Evolutionary conservation across 2,329 filamentous ascomycete species (phyloP).

Genomic region (Verticillium isaacii): DNA sequence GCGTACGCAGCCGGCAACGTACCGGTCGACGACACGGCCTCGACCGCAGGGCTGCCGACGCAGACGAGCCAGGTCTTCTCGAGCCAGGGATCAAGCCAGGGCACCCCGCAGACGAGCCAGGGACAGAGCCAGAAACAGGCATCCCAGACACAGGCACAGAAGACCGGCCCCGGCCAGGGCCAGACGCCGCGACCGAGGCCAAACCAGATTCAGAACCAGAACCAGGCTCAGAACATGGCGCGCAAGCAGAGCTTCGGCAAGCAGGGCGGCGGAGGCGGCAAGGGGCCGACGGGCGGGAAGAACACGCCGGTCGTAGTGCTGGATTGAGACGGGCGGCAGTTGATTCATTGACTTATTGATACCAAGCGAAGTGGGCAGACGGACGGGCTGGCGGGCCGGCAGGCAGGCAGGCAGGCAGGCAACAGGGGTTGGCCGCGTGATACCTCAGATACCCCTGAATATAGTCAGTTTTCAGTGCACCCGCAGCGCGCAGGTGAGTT

Average conservation of each 20-base stretch:
- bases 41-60: constrained; percentile 6
- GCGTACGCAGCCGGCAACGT: constrained; percentile 21
- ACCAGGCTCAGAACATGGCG: neutral
- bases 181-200: neutral
- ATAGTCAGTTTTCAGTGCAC: neutral
- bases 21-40: constrained; percentile 5
- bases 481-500: too few relatives aligned
- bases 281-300: neutral
- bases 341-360: neutral
- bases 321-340: neutral
- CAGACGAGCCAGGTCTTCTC: constrained; percentile 11
- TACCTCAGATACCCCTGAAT: neutral
- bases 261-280: neutral
- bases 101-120: constrained; percentile 8
- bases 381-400: neutral
- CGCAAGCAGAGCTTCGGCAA: neutral
- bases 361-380: neutral
- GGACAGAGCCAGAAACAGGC: constrained; percentile 4
- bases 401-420: neutral
- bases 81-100: constrained; percentile 9
- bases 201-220: constrained; percentile 5
- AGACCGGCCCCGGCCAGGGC: neutral
- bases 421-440: neutral
- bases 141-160: neutral
- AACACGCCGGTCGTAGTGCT: neutral